Base-by-base conservation (phyloP, 163 green algal species). In the Chlamydomonas reinhardtii region DNA sequence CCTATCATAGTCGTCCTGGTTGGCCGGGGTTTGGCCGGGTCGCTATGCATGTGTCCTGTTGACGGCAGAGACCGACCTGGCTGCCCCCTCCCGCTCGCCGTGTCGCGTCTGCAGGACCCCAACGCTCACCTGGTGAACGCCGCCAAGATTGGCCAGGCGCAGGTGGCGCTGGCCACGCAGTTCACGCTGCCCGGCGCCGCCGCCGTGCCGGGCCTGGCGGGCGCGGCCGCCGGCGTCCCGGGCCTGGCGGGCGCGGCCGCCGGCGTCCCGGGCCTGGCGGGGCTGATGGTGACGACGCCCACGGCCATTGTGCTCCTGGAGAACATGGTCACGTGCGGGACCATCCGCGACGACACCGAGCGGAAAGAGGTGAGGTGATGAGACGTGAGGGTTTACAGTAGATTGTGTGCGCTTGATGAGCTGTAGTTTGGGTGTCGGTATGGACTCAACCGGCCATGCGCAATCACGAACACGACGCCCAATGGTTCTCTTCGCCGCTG, bases 261-360 rank as follows among this genome's bases (percentile, higher is more conserved):
- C 22, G 39, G 39, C 39, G 8, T 48, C 5, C 39, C 39, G 6
- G 48, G 48, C 12, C 48, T 56, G 48, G 77, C 62, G 4, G 72
- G 68, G 17, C 79, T 85, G 32, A 77, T 70, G 22, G 79, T 85
- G 34, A 73, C 29, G 34, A 74, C 64, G 2, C 82, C 91, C 61
- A 94, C 92, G 72, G 90, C 86, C 31, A 84, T 92, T 54, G 89
- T 97, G 72, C 89, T 97, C 85, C 89, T 97, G 39, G 86, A 94
- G 86, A 92, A 92, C 76, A 85, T 95, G 86, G 76, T 96, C 62
- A 71, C 74, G 25, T 85, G 74, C 25, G n/a, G n/a, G 25, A 74
- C 66, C 19, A 74, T 91, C 15, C 87, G 81, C 20, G 75, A 88
- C 54, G 81, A 88, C 16, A 73, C 74, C 52, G 87, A 85, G 69